These are phyloP conservation scores for Abrus pulchellus DNA, from an alignment of 306 rosid genomes.

Conservation along the genomic window DNA sequence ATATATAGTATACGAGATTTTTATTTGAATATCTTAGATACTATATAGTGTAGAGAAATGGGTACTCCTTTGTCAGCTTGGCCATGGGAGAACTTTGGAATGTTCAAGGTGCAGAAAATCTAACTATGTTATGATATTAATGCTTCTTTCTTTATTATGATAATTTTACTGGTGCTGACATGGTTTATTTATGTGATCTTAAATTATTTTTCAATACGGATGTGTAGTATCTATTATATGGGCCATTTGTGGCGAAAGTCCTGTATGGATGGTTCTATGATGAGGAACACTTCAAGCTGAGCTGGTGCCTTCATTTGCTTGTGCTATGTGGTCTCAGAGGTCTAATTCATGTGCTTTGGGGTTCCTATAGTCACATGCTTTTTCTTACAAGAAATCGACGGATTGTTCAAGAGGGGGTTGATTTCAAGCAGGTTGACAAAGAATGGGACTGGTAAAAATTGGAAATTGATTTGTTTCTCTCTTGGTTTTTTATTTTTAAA, in stretches of 20 bases:
- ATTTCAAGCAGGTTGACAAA: slow-evolving; percentile 65
- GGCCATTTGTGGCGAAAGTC: slow-evolving; percentile 72
- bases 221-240: slow-evolving; percentile 68
- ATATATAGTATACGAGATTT: not conserved
- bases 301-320: slow-evolving; percentile 74
- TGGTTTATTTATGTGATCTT: not conserved
- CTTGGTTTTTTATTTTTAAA: not conserved
- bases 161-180: not conserved
- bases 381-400: slow-evolving; percentile 54
- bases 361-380: slow-evolving; percentile 53
- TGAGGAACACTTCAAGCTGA: slow-evolving; percentile 52
- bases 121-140: not conserved
- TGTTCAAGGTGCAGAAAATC: slow-evolving; percentile 65
- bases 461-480: not conserved
- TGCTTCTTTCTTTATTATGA: not conserved
- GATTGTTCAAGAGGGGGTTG: slow-evolving; percentile 60
- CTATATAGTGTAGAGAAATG: slow-evolving; percentile 51
- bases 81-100: slow-evolving; percentile 91
- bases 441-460: slow-evolving; percentile 88
- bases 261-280: slow-evolving; percentile 56
- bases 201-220: not conserved
- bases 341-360: slow-evolving; percentile 46
- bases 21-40: not conserved
- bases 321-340: slow-evolving; percentile 53
- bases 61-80: slow-evolving; percentile 76